A percentile compares a stretch with the other conserved stretches of the same genome.
Evolutionary conservation across 495 filamentous ascomycete species (phyloP).

Genomic region (Durotheca rogersii): DNA sequence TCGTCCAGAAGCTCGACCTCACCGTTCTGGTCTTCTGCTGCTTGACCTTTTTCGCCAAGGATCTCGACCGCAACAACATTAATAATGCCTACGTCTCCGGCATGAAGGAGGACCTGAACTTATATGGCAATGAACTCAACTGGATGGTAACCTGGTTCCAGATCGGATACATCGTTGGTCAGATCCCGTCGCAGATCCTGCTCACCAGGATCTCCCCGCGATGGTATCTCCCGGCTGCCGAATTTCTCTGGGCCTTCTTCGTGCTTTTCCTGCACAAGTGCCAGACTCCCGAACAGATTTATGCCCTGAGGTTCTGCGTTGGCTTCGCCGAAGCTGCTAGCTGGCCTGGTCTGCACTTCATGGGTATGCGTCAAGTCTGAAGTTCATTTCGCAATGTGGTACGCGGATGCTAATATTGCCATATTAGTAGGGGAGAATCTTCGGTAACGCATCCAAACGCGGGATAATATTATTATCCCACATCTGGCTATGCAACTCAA

Average conservation of each 20-base stretch:
- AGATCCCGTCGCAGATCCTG: slow-evolving; percentile 18
- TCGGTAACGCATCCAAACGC: too few relatives aligned
- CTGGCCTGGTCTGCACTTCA: slow-evolving; percentile 17
- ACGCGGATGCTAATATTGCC: not conserved
- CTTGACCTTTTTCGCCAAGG: slow-evolving; percentile 41
- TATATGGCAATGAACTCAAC: slow-evolving; percentile 36
- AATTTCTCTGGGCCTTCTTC: slow-evolving; percentile 18
- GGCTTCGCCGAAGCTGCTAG: slow-evolving; percentile 16
- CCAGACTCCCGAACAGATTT: not conserved
- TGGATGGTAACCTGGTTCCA: slow-evolving; percentile 13
- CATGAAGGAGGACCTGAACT: slow-evolving; percentile 37
- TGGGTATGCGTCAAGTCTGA: not conserved
- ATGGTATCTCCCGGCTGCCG: slow-evolving; percentile 21
- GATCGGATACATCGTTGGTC: slow-evolving; percentile 19
- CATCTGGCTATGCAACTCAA: too few relatives aligned
- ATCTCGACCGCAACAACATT: slow-evolving; percentile 40
- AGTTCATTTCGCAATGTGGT: not conserved
- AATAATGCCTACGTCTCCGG: slow-evolving; percentile 39
- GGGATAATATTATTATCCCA: too few relatives aligned
- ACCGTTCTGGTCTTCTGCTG: slow-evolving; percentile 41
- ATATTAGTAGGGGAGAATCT: too few relatives aligned
- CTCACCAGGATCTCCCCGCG: slow-evolving; percentile 21
- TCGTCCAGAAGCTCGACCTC: slow-evolving; percentile 41
- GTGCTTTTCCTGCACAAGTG: slow-evolving; percentile 18
- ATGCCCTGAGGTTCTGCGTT: slow-evolving; percentile 8